These are phyloP conservation scores for Vigna reflexopilosa DNA, from an alignment of 306 rosid genomes.

Conservation along the genomic window DNA sequence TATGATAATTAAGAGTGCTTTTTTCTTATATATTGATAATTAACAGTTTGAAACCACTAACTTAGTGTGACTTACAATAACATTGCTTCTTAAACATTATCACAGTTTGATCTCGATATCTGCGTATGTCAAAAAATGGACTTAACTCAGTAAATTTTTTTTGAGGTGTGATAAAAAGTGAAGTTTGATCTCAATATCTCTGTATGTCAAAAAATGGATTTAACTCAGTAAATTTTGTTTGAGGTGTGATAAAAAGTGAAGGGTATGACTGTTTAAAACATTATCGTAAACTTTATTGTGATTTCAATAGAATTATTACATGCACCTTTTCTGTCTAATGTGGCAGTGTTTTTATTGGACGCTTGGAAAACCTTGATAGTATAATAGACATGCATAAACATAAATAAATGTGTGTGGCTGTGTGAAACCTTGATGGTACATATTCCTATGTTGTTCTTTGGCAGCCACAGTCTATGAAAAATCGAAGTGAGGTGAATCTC, in stretches of 20 bases:
- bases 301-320: not conserved
- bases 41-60: no score
- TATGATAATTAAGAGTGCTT: not conserved
- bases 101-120: not conserved
- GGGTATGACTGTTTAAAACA: not conserved
- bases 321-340: not conserved
- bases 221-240: not conserved
- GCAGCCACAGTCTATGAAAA: not conserved
- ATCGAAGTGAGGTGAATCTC: slow-evolving; percentile 7
- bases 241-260: not conserved
- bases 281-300: not conserved
- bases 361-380: not conserved
- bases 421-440: not conserved
- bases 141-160: not conserved
- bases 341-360: not conserved
- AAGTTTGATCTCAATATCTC: no score
- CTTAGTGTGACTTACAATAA: no score
- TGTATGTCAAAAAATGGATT: no score
- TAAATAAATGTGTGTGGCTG: not conserved
- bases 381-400: not conserved
- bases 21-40: no score
- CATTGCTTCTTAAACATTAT: not conserved
- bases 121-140: no score
- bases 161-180: not conserved
- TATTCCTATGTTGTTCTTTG: not conserved